Evolutionary conservation across 106 monocot genomes (phyloP), one percentile per base, ranked within the genome.

Genomic region (Acorus gramineus): DNA sequence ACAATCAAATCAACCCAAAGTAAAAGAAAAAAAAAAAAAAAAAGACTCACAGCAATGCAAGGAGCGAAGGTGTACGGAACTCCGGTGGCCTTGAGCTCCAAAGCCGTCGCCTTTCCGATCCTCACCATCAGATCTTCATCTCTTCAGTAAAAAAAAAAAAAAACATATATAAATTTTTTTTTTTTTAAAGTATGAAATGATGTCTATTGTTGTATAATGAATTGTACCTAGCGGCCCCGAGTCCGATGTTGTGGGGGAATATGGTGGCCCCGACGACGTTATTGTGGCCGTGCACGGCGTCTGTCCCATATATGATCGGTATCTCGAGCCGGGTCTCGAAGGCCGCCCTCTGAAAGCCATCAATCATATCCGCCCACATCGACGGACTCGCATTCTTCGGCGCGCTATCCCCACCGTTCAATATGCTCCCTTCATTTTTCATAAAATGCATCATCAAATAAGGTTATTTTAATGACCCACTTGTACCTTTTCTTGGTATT

Each of bases 261-360:
- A 28, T 28, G 28, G 28, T 28, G 28, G 89, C 89, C 48, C 67
- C 70, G 49, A 85, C 85, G 55, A 78, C 81, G 47, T 81, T 86
- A 42, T 84, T 84, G 59, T 91, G 78, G 0, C 91, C 91, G 70
- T 91, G 91, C 60, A 86, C 91, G 8, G 91, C 91, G 62, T 91
- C 91, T 47, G 84, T 84, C 5, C 81, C 91, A 64, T 91, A 91
- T 5, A 79, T 43, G 2, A 28, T 28, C 28, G 28, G 28, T 28
- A 28, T 28, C 28, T 1, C 28, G 28, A 28, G 28, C 28, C 28
- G 28, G 28, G 28, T 28, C 28, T 28, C 28, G 28, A 28, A 28
- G 28, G 28, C 28, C 28, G 28, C 28, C 28, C 28, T 28, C 28
- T 28, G 28, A 28, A 28, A 28, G 28, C 28, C 28, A 28, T 28